Conservation (phyloP, 805 yeast genomes). For the Candida awuae region DNA sequence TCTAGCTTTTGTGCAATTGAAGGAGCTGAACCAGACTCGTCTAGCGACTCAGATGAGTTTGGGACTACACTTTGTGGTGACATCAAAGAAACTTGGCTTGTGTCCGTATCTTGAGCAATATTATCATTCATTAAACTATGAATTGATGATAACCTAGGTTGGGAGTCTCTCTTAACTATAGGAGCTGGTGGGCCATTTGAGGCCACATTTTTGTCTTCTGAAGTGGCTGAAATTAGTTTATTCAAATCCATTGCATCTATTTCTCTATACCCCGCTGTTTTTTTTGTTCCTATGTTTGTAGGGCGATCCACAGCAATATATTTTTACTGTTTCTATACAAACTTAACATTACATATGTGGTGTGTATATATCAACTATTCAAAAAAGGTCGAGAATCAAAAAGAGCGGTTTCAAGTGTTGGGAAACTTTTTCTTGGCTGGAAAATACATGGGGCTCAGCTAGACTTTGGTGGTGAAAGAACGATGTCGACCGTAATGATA, state of each 20-base stretch:
- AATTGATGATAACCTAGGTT: conserved; percentile 23
- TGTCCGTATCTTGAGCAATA: background rate
- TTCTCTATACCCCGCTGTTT: too few species aligned
- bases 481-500: conserved; percentile 1
- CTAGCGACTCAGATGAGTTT: background rate
- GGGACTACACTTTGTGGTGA: background rate
- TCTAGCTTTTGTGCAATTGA: background rate
- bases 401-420: too few species aligned
- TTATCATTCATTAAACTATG: conserved; percentile 27
- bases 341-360: too few species aligned
- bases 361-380: too few species aligned
- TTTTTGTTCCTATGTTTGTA: too few species aligned
- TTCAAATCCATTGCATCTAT: conserved; percentile 23
- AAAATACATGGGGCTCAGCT: too few species aligned
- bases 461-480: background rate
- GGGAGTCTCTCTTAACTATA: background rate
- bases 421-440: too few species aligned
- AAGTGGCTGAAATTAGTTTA: conserved; percentile 21
- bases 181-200: background rate
- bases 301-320: too few species aligned
- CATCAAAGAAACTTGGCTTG: background rate
- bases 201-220: conserved; percentile 15
- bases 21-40: background rate
- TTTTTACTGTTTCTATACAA: too few species aligned
- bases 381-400: too few species aligned